phyloP scores from a whole-genome alignment of 495 filamentous ascomycete species.

The Neurospora pannonica region DNA sequence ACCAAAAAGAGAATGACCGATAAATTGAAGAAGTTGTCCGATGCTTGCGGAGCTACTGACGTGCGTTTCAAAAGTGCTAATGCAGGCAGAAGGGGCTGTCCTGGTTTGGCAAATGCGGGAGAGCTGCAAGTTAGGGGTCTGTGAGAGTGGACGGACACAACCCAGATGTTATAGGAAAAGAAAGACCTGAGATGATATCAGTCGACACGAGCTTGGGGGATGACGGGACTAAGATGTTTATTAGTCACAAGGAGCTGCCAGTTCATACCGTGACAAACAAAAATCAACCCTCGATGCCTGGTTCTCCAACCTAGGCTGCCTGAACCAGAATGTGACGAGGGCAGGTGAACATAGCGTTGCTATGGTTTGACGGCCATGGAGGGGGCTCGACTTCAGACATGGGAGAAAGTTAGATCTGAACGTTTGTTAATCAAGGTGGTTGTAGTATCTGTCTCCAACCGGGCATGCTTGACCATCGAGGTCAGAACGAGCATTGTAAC shows the following conservation, averaged over 20 bases:
- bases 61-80: neutral
- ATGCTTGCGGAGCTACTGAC: neutral
- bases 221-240: neutral
- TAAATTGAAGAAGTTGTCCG: neutral
- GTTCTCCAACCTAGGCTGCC: neutral
- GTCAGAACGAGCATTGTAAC: neutral
- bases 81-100: neutral
- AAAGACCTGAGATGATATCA: neutral
- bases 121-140: neutral
- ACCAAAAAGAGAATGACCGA: neutral
- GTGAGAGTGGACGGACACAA: neutral
- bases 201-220: neutral
- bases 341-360: neutral
- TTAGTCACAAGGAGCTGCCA: neutral
- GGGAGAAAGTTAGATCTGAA: neutral
- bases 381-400: neutral
- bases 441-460: neutral
- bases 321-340: neutral
- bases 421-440: neutral
- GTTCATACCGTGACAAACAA: neutral
- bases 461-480: neutral
- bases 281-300: neutral
- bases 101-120: neutral
- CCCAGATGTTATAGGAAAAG: neutral
- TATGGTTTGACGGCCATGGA: neutral